Base-by-base conservation (phyloP, 23 red algal species). In the Pyropia haitanensis region DNA sequence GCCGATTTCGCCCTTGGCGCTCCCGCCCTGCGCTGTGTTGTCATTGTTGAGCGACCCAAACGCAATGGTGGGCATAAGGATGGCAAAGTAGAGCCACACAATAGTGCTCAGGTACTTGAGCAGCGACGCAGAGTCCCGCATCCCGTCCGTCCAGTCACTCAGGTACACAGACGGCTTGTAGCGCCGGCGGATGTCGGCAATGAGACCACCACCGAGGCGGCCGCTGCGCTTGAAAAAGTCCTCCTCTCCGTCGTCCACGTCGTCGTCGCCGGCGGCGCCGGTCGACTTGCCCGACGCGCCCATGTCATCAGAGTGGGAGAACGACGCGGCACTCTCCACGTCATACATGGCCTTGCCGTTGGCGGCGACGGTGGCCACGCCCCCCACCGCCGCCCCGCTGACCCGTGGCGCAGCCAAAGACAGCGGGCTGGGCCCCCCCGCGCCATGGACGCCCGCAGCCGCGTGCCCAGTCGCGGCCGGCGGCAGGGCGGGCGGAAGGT, bases 11-110 rank as follows among this genome's bases (percentile, higher is more conserved):
- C 59, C 85, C 39, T 46, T 46, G 39, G 39, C 5, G 39, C 10
- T 46, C 39, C 39, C 39, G 20, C 18, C 39, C 19, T 60, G 57
- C 15, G 87, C 60, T 4, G 92, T 96, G 57, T 79, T 89, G 56
- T 75, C 68, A 63, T 81, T 58, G 44, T 85, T 74, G 27, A 96
- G 58, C 24, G 75, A 68, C 21, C 92, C 92, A 76, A 96, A 96
- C 2, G 82, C 92, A 39, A 96, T 89, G 5, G 75, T 82, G 18
- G 92, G 92, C 81, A 96, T 75, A 49, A 86, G 82, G 68, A 87
- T 79, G 0, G 83, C 84, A 64, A 96, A 96, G 25, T 77, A 87
- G 17, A 96, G 63, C 80, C 76, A 96, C 16, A 88, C 81, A 13
- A 67, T 85, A 9, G 92, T 83, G 23, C 76, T 90, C 13, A 96